Conservation (phyloP, 768 basidiomycete species). For the Mrakia frigida region DNA sequence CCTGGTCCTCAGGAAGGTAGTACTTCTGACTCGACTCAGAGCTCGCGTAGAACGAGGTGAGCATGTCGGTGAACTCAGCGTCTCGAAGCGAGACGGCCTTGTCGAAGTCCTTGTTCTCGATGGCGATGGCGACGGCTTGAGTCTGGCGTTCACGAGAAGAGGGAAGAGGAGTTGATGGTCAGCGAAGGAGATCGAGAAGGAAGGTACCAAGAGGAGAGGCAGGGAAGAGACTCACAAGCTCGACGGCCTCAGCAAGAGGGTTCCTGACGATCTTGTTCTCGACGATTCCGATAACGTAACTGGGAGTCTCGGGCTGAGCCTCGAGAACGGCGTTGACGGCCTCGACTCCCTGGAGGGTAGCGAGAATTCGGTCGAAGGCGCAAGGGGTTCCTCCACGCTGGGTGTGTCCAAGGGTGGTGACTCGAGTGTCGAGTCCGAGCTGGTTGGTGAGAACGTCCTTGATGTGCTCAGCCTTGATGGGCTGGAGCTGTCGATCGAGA, state of each 20-base stretch:
- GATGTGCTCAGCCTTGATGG: conserved; percentile 86
- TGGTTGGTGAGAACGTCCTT: conserved; percentile 81
- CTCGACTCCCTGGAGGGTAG: conserved; percentile 91
- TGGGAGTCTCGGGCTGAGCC: conserved; percentile 81
- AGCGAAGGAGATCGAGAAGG: neutral
- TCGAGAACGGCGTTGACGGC: conserved; percentile 83
- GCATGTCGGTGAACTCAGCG: conserved; percentile 79
- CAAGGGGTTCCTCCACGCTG: conserved; percentile 93
- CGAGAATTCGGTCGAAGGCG: conserved; percentile 86
- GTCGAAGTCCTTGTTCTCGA: conserved; percentile 73
- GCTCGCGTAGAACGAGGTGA: conserved; percentile 76
- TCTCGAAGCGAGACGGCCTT: conserved; percentile 85
- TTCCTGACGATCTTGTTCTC: conserved; percentile 94
- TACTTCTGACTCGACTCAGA: conserved; percentile 51
- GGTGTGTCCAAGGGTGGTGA: conserved; percentile 94
- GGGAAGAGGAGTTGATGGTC: neutral
- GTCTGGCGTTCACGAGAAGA: conserved; percentile 54
- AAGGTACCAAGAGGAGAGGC: too few species aligned
- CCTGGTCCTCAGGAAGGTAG: conserved; percentile 51
- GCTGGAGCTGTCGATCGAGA: conserved; percentile 75
- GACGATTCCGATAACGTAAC: conserved; percentile 92
- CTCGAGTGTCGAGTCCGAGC: conserved; percentile 87
- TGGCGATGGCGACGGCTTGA: conserved; percentile 73
- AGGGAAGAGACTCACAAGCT: conserved; percentile 54
- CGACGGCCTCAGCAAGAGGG: conserved; percentile 87